These are phyloP conservation scores for Metarhizium humberi DNA, from an alignment of 2,329 filamentous ascomycete genomes.

Conservation along the genomic window DNA sequence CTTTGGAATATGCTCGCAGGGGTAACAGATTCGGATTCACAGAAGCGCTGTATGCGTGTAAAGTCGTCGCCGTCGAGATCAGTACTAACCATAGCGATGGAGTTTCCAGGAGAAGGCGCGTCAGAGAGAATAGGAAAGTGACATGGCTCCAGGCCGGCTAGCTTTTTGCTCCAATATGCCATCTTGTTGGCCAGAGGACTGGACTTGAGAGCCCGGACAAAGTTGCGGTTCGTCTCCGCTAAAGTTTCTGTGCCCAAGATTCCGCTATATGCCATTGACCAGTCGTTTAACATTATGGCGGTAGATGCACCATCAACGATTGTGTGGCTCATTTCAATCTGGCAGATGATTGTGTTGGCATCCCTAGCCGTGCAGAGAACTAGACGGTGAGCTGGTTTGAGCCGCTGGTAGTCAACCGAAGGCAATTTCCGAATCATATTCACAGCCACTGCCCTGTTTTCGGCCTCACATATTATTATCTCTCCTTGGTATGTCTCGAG, in stretches of 20 bases:
- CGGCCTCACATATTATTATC: neutral
- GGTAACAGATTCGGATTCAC: slow-evolving; percentile 22
- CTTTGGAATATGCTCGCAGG: slow-evolving; percentile 4
- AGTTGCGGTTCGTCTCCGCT: slow-evolving; percentile 1
- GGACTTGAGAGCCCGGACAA: slow-evolving; percentile 3
- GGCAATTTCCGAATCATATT: neutral
- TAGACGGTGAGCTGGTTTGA: slow-evolving; percentile 2
- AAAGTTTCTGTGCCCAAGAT: neutral
- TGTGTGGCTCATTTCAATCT: neutral
- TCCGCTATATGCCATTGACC: slow-evolving; percentile 3
- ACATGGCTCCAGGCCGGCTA: slow-evolving; percentile 6
- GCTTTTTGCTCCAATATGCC: slow-evolving; percentile 8
- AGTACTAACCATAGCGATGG: neutral
- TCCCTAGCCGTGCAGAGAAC: neutral
- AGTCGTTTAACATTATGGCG: slow-evolving; percentile 5
- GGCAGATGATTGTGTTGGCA: neutral
- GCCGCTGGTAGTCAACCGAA: slow-evolving; percentile 1
- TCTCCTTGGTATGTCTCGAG: slow-evolving; percentile 1
- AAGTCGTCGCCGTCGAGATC: neutral
- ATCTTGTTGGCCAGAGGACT: slow-evolving; percentile 1
- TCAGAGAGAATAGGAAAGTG: slow-evolving; percentile 6
- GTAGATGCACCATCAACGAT: slow-evolving; percentile 24
- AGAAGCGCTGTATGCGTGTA: slow-evolving; percentile 18
- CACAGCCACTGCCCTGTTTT: neutral
- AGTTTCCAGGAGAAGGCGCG: neutral